phyloP scores from a whole-genome alignment of 2,329 filamentous ascomycete genomes.

The Beauveria scarabaeidicola region DNA sequence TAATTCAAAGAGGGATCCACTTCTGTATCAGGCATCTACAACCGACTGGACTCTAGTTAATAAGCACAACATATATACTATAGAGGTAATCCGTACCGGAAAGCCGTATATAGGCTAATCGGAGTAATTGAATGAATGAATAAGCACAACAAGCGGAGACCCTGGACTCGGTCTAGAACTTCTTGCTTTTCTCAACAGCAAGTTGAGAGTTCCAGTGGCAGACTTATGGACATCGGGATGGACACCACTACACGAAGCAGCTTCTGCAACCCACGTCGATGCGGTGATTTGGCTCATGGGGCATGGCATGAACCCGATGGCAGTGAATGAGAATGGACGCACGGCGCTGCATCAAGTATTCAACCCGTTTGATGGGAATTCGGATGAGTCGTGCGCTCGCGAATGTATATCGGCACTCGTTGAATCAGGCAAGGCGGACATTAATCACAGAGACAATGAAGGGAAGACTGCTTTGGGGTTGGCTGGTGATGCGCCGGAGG shows the following conservation, averaged over 20 bases:
- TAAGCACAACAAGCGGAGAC: too few relatives aligned
- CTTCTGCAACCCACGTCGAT: background rate
- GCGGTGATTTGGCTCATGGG: background rate
- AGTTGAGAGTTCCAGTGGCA: background rate
- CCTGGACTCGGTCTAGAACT: background rate
- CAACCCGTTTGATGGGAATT: too few relatives aligned
- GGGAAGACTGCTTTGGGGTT: background rate
- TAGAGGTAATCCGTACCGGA: too few relatives aligned
- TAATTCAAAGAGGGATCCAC: too few relatives aligned
- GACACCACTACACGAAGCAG: conserved; percentile 2
- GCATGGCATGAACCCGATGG: background rate
- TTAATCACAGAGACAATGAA: background rate
- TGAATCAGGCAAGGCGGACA: background rate
- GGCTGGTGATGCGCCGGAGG: background rate
- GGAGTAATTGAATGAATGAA: too few relatives aligned
- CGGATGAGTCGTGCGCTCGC: background rate
- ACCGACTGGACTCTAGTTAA: too few relatives aligned
- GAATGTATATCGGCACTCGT: background rate
- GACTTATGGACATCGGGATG: background rate
- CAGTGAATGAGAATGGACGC: background rate
- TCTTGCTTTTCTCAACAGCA: background rate
- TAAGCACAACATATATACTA: too few relatives aligned
- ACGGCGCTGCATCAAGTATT: conserved; percentile 1
- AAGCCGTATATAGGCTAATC: too few relatives aligned
- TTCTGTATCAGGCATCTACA: too few relatives aligned